Base-by-base conservation (phyloP, 306 rosid species). In the Vigna reflexopilosa region DNA sequence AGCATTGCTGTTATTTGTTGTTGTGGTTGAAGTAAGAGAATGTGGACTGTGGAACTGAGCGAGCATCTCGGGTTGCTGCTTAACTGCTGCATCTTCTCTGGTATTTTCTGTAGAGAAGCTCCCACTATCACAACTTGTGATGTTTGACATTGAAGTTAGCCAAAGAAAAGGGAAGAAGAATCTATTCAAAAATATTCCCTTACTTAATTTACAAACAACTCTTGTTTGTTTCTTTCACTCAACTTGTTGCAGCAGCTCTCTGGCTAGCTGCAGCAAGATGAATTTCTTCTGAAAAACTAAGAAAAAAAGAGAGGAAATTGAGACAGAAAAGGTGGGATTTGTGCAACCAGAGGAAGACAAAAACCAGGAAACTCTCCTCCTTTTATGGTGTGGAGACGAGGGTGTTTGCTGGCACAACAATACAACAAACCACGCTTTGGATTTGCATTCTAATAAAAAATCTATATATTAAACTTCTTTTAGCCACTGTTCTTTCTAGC, bases 291-390 rank as follows among this genome's bases (percentile, higher is more conserved):
- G 65, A 20, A 77, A 75, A 40, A 10, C 28, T 28, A n/a, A n/a
- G 67, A 9, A 17, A 3, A 34, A 55, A 20, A 32, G 20, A 56
- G 20, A 61, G 69, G 26, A 40, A 87, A 72, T 44, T 3, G 78
- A 76, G 79, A 69, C 79, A 77, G 78, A 86, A 75, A 88, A 83
- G 71, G 84, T 20, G 90, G 93, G 91, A 72, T 88, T 83, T 86
- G 89, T 88, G 91, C 7, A 81, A 80, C 50, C 67, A 82, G 90
- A 79, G 96, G 95, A 88, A 86, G 98, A 91, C 91, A 88, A 93
- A 88, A 85, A 85, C 88, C 91, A 86, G 87, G 82, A 90, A 87
- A 84, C 91, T 91, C 93, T 83, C 87, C 87, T 78, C 84, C 90
- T 81, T 88, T 93, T 89, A 73, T 87, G 97, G 89, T 84, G 88